A percentile compares a stretch with the other conserved stretches of the same genome.
phyloP scores from a whole-genome alignment of 2,329 filamentous ascomycete genomes.

The Pseudonectria foliicola region DNA sequence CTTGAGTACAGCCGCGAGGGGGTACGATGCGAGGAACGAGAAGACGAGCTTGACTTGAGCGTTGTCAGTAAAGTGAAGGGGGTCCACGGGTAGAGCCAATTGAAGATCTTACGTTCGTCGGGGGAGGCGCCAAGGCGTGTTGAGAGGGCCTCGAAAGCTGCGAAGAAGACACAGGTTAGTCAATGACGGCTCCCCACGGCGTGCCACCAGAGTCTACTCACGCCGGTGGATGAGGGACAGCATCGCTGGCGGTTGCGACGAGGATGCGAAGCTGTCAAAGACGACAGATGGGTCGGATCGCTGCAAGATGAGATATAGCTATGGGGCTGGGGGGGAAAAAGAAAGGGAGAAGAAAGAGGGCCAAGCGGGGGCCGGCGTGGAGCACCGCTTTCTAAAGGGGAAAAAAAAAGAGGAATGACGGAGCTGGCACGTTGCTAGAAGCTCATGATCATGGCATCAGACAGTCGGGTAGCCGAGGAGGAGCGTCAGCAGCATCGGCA shows the following conservation, averaged over 20 bases:
- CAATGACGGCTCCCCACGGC: not conserved
- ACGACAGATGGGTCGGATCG: too few species aligned
- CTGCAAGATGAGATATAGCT: too few species aligned
- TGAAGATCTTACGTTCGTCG: slow-evolving; percentile 29
- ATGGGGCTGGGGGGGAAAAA: too few species aligned
- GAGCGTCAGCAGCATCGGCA: too few species aligned
- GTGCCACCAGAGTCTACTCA: slow-evolving; percentile 10
- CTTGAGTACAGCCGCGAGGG: slow-evolving; percentile 81
- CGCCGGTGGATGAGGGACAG: slow-evolving; percentile 15
- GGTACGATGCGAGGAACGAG: slow-evolving; percentile 87
- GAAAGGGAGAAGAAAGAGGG: too few species aligned
- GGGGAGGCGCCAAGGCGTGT: slow-evolving; percentile 26
- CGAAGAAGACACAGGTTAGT: slow-evolving; percentile 5
- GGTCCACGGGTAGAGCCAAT: not conserved
- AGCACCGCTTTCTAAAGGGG: too few species aligned
- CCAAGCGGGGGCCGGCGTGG: too few species aligned
- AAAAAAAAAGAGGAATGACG: too few species aligned
- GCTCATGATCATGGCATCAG: too few species aligned
- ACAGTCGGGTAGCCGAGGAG: too few species aligned
- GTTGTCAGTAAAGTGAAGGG: slow-evolving; percentile 11
- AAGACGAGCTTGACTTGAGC: slow-evolving; percentile 83
- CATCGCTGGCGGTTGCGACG: slow-evolving; percentile 7
- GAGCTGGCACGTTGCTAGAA: too few species aligned
- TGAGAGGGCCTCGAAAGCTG: slow-evolving; percentile 30
- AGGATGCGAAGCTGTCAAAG: too few species aligned